Evolutionary conservation across 1,284 basidiomycete species (phyloP).

Genomic region (Sporisorium sorghi): DNA sequence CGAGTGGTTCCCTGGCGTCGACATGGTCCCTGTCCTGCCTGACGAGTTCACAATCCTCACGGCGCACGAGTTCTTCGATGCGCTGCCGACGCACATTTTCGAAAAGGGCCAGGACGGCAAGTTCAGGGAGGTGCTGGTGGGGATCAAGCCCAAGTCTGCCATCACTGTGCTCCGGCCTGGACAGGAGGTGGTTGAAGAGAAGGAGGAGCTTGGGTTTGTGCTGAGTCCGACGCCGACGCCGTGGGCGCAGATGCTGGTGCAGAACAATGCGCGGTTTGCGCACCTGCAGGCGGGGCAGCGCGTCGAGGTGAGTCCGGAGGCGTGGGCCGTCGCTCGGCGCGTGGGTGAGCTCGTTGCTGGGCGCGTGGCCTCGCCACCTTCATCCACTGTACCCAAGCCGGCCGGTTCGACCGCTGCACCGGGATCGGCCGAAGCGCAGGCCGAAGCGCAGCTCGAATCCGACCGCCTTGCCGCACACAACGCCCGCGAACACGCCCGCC

Average conservation of each 20-base stretch:
- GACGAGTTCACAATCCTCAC: conserved; percentile 82
- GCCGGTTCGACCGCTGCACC: neutral
- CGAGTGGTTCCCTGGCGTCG: conserved; percentile 81
- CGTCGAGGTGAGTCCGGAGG: conserved; percentile 64
- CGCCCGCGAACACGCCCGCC: conserved; percentile 9
- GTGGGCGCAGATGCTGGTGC: conserved; percentile 74
- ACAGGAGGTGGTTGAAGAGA: conserved; percentile 15
- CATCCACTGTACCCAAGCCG: neutral
- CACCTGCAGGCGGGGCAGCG: conserved; percentile 60
- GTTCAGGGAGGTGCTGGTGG: conserved; percentile 88
- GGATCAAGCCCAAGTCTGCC: conserved; percentile 67
- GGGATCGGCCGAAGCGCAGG: conserved; percentile 23
- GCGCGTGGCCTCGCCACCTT: conserved; percentile 30
- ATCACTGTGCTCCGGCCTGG: conserved; percentile 56
- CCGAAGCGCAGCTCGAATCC: conserved; percentile 21
- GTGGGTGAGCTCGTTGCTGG: conserved; percentile 65
- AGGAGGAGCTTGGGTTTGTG: conserved; percentile 74
- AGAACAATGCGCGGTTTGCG: conserved; percentile 56
- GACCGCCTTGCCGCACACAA: too few species aligned
- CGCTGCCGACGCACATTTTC: conserved; percentile 89
- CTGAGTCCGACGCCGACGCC: conserved; percentile 77
- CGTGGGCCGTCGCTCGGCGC: conserved; percentile 61
- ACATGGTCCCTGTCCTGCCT: conserved; percentile 75
- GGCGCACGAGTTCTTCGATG: conserved; percentile 98
- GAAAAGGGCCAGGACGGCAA: conserved; percentile 75